Percentiles rank a stretch among this genome's conserved stretches.
Evolutionary conservation across 2,329 filamentous ascomycete species (phyloP).

Genomic region (Whalleya microplaca): DNA sequence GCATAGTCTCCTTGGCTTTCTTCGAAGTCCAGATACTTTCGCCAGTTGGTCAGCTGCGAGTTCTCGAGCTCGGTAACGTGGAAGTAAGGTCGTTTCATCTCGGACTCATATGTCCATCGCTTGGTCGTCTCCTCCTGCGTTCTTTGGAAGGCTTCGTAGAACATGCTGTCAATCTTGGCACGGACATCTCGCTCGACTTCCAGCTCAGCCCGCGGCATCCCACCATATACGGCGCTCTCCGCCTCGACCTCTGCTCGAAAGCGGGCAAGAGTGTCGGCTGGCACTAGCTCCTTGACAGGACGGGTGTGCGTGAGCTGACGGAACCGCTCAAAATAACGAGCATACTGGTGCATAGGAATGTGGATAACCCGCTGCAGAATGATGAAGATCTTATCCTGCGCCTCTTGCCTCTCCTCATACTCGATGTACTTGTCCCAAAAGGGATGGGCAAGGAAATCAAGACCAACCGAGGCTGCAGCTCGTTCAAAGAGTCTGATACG

Average conservation of each 20-base stretch:
- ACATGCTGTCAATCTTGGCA: conserved; percentile 75
- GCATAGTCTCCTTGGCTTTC: conserved; percentile 79
- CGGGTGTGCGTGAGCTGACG: conserved; percentile 73
- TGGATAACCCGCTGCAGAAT: conserved; percentile 82
- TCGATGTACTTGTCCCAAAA: conserved; percentile 99
- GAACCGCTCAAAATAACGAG: conserved; percentile 91
- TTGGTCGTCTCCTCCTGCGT: conserved; percentile 90
- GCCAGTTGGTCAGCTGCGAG: conserved; percentile 84
- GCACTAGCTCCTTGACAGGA: conserved; percentile 73
- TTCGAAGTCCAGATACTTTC: conserved; percentile 95
- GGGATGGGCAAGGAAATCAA: conserved; percentile 91
- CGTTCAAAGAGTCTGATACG: conserved; percentile 85
- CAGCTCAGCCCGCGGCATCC: conserved; percentile 65
- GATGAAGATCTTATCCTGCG: conserved; percentile 80
- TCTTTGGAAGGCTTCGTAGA: conserved; percentile 77
- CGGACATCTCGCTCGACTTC: conserved; percentile 86
- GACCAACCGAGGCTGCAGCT: conserved; percentile 78
- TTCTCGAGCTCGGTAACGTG: conserved; percentile 93
- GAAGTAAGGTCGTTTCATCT: conserved; percentile 95
- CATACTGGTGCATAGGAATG: conserved; percentile 95
- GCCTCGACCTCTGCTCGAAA: conserved; percentile 74
- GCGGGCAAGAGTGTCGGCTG: conserved; percentile 67
- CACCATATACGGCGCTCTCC: conserved; percentile 59
- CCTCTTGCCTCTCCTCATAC: conserved; percentile 89
- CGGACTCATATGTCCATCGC: conserved; percentile 92